Conservation (phyloP, 257 asterid genomes). For the Henckelia pumila region DNA sequence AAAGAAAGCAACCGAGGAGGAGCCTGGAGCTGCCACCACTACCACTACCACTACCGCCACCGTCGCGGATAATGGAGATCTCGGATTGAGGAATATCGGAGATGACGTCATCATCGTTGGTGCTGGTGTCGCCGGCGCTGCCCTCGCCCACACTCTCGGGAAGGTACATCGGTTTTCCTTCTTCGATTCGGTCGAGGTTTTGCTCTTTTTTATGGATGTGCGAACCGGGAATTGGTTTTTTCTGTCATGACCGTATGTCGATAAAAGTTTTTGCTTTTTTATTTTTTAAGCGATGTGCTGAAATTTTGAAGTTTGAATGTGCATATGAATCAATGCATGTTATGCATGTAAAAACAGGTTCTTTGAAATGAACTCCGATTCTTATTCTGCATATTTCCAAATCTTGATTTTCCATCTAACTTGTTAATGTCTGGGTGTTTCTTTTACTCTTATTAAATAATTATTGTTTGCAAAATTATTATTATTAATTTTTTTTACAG, state of each 20-base stretch:
- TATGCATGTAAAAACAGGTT: background rate
- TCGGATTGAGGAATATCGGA: conserved; percentile 39
- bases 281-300: background rate
- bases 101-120: conserved; percentile 53
- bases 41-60: conserved; percentile 41
- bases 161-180: conserved; percentile 35
- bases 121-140: conserved; percentile 73
- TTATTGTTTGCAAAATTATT: background rate
- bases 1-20: conserved; percentile 20
- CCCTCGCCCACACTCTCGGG: conserved; percentile 75
- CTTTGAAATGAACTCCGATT: background rate
- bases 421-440: background rate
- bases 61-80: conserved; percentile 42
- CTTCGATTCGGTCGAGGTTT: background rate
- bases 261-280: background rate
- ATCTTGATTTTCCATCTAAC: background rate
- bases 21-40: conserved; percentile 27
- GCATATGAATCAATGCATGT: background rate
- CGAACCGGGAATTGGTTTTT: background rate
- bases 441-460: background rate
- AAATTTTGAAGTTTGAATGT: background rate
- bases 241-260: background rate
- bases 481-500: no score
- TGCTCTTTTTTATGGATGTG: background rate
- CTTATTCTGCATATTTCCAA: background rate